Evolutionary conservation across 495 filamentous ascomycete genomes (phyloP), one percentile per base, ranked within the genome.

Genomic region (Friedmanniomyces simplex): DNA sequence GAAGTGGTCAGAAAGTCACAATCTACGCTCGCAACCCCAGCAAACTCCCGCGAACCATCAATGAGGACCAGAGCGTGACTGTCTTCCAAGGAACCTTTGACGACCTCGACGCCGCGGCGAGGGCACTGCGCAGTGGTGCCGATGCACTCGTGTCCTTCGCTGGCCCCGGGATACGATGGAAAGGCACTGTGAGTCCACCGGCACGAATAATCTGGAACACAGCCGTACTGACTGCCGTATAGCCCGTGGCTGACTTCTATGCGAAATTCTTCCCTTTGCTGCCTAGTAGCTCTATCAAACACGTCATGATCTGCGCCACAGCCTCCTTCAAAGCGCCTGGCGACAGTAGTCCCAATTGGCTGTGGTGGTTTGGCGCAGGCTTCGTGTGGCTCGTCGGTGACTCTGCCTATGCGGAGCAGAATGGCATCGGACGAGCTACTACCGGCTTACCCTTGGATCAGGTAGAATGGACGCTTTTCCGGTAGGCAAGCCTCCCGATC

Each of bases 11-110:
- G 16, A 11, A 43, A 41, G 26, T 57, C 0, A 57, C 55, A 6
- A 6, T 57, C 45, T 57, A 57, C 43, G 46, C 32, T 1, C 55
- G 55, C 28, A 57, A 32, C 21, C 55, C 55, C 24, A 21, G 11
- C 0, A 57, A 57, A 24, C 41, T 57, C 47, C 34, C 55, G 13
- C 11, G 25, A 20, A 21, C 50, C 10, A 13, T 51, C 20, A 14
- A 14, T 1, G 10, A 50, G 2, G 11, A 57, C 18, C 11, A 20
- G 3, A 51, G 37, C 28, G 46, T 51, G 7, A 20, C 13, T 16
- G 39, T 43, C 39, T 3, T 43, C 39, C 2, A 5, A 6, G 39
- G 39, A 2, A 5, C 4, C 4, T 43, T 43, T 13, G 14, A 5
- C 14, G 39, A 43, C 14, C 4, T 43, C 2, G 39, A 43, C 14